Base-by-base conservation (phyloP, 2,329 filamentous ascomycete species). In the Scleromitrula shiraiana region DNA sequence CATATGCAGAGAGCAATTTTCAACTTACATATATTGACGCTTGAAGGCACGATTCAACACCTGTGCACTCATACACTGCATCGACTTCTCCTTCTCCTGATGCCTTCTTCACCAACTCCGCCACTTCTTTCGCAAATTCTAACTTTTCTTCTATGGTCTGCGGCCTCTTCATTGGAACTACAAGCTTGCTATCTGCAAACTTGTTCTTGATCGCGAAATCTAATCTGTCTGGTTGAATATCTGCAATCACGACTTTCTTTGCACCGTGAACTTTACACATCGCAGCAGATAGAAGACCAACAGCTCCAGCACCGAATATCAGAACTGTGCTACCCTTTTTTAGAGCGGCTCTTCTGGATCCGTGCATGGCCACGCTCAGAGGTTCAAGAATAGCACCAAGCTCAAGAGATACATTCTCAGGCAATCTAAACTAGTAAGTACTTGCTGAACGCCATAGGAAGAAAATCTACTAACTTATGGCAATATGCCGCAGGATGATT, bases 401-500 rank as follows among this genome's bases (percentile, higher is more conserved):
- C 70, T 96, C 90, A 63, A 82, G 95, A 49, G 82, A 85, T 80
- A 97, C 89, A 67, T 84, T 74, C 41, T 84, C 83, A 55, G 61
- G 62, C 12, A 64, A 51, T 51, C 62, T 64, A 29, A 29, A 7
- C 7, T 20, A 22, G 44, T 57, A 15, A 56, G 47, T 38, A 37
- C 19, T 23, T 26, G 30, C 5, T 5, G 9, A 12, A 35, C n/a
- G n/a, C n/a, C n/a, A n/a, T n/a, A 33, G 12, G 9, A 23, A 5
- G 12, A 41, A 38, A 8, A 35, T 27, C 14, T 33, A 48, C 59
- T 46, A 52, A 64, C 76, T 95, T 94, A 74, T 96, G 88, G 71
- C 91, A 97, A 87, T 89, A 96, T 41, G 84, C 75, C n/a, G 89
- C 89, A 2, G 88, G 89, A 72, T 96, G 91, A 71, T 93, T 95